A percentile compares a stretch with the other conserved stretches of the same genome.
phyloP scores from a whole-genome alignment of 1,139 yeast genomes.

The Lodderomyces margitis region DNA sequence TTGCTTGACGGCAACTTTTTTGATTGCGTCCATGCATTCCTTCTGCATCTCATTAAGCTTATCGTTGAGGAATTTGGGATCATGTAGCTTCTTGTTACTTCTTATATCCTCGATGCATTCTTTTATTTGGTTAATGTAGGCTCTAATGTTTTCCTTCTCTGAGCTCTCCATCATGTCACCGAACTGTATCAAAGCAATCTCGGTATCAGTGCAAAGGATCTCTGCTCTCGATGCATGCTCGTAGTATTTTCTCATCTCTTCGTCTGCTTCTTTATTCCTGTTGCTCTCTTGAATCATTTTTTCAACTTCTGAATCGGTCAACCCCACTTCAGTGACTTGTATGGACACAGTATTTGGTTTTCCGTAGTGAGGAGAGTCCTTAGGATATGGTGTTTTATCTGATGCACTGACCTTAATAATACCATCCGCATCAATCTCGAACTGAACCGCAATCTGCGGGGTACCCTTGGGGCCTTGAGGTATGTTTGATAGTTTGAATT shows the following conservation, averaged over 20 bases:
- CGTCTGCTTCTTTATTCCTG: slow-evolving; percentile 41
- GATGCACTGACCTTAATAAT: slow-evolving; percentile 72
- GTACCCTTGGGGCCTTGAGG: slow-evolving; percentile 74
- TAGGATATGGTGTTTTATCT: slow-evolving; percentile 57
- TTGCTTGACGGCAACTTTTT: slow-evolving; percentile 51
- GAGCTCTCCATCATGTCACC: slow-evolving; percentile 38
- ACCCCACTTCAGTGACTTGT: slow-evolving; percentile 67
- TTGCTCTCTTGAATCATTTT: slow-evolving; percentile 54
- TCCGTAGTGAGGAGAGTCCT: slow-evolving; percentile 27
- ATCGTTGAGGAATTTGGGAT: slow-evolving; percentile 37
- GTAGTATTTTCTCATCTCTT: slow-evolving; percentile 36
- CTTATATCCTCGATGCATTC: slow-evolving; percentile 48
- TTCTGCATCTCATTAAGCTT: slow-evolving; percentile 52
- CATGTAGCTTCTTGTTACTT: slow-evolving; percentile 29
- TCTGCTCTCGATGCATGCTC: slow-evolving; percentile 56
- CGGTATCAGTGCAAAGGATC: slow-evolving; percentile 55
- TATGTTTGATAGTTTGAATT: slow-evolving; percentile 64
- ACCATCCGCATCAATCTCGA: slow-evolving; percentile 82
- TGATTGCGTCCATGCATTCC: slow-evolving; percentile 49
- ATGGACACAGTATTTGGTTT: slow-evolving; percentile 50
- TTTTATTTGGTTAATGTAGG: slow-evolving; percentile 36
- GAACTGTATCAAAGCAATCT: slow-evolving; percentile 47
- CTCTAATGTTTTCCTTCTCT: slow-evolving; percentile 30
- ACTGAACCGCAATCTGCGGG: slow-evolving; percentile 71
- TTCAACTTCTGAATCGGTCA: slow-evolving; percentile 62